Evolutionary conservation across 2,329 filamentous ascomycete genomes (phyloP).

Genomic region (Pestalotiopsis fici): DNA sequence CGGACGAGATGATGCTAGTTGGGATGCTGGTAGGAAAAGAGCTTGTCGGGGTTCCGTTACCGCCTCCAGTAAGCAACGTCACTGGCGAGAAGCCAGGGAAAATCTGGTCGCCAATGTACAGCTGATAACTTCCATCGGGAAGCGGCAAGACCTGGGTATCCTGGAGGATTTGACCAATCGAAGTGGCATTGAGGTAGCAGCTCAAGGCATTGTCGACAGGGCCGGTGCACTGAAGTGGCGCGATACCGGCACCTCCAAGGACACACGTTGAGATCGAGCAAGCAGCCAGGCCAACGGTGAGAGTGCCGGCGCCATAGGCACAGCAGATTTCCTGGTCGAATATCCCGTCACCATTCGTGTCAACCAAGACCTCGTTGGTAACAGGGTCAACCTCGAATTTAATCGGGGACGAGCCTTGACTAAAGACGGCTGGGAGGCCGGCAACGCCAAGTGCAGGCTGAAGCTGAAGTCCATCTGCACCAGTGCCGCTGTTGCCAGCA

Average conservation of each 20-base stretch:
- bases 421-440: neutral
- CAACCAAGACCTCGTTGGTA: neutral
- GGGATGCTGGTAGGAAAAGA: neutral
- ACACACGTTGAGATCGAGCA: neutral
- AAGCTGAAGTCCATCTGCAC: neutral
- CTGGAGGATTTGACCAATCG: neutral
- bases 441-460: neutral
- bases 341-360: neutral
- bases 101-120: neutral
- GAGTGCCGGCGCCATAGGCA: neutral
- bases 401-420: neutral
- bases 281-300: neutral
- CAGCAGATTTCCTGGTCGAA: neutral
- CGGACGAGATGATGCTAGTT: neutral
- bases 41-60: neutral
- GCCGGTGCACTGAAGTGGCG: neutral
- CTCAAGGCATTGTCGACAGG: neutral
- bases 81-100: neutral
- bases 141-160: neutral
- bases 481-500: neutral
- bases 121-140: neutral
- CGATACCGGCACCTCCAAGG: neutral
- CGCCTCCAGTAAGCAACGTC: neutral
- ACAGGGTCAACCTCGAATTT: neutral
- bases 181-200: neutral